Percentiles rank a stretch among this genome's conserved stretches.
Conservation (phyloP, 1,284 basidiomycete species). For the Ustilago xerochloae region DNA sequence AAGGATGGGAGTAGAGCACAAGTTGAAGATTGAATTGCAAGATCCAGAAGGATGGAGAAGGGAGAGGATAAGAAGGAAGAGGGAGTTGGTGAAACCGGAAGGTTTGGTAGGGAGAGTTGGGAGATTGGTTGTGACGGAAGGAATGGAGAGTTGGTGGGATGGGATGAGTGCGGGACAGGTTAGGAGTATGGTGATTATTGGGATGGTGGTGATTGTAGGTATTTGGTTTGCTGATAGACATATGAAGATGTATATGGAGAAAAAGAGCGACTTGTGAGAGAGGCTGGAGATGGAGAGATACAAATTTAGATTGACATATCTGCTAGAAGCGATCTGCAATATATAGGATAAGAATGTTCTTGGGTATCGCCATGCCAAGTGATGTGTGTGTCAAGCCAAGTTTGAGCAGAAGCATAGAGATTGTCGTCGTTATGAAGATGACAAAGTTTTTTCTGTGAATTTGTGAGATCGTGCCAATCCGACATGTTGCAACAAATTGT, state of each 20-base stretch:
- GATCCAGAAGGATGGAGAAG: constrained; percentile 12
- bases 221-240: constrained; percentile 21
- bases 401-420: not conserved
- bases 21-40: constrained; percentile 36
- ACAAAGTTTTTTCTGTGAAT: no score
- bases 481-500: no score
- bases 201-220: constrained; percentile 13
- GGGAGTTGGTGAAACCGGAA: constrained; percentile 4
- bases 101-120: constrained; percentile 7
- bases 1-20: constrained; percentile 35
- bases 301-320: no score
- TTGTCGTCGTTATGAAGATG: not conserved
- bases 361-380: not conserved
- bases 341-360: no score
- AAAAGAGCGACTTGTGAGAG: not conserved
- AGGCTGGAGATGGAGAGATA: not conserved
- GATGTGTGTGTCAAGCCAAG: not conserved
- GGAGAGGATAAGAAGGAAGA: constrained; percentile 7
- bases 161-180: constrained; percentile 19
- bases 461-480: not conserved
- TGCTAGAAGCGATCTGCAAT: no score
- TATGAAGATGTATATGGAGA: constrained; percentile 18
- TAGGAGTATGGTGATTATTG: constrained; percentile 13
- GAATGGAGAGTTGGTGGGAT: constrained; percentile 24
- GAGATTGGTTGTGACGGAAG: constrained; percentile 10